phyloP scores from a whole-genome alignment of 2,329 filamentous ascomycete genomes.

The Mycosphaerella sp. region DNA sequence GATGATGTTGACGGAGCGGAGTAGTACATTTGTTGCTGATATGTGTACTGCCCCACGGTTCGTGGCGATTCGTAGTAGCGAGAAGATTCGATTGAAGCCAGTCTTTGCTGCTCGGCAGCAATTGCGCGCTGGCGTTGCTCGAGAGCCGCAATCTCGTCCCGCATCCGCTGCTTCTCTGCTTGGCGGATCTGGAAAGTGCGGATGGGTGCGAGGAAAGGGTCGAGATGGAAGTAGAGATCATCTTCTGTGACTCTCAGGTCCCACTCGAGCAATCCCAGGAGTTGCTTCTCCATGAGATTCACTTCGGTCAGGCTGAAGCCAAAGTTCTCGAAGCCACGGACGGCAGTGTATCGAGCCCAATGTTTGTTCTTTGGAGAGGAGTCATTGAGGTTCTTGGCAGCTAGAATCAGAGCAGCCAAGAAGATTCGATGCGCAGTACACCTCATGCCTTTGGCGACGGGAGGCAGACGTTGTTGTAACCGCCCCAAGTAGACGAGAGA shows the following conservation, averaged over 20 bases:
- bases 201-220: constrained; percentile 82
- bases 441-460: constrained; percentile 90
- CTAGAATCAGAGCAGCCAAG: constrained; percentile 73
- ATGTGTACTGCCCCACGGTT: constrained; percentile 27
- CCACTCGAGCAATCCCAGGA: constrained; percentile 92
- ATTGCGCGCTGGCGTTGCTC: constrained; percentile 33
- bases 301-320: constrained; percentile 93
- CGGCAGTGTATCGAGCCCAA: constrained; percentile 88
- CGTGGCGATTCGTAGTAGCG: constrained; percentile 35
- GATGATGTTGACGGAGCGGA: constrained; percentile 15
- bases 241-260: constrained; percentile 78
- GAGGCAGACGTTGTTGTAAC: constrained; percentile 76
- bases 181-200: constrained; percentile 53
- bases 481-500: constrained; percentile 88
- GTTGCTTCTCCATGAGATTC: constrained; percentile 99
- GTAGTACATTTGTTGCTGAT: constrained; percentile 27
- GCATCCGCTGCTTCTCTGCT: constrained; percentile 46
- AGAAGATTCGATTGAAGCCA: constrained; percentile 24
- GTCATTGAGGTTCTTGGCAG: constrained; percentile 98
- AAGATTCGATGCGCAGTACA: constrained; percentile 99
- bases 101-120: constrained; percentile 35
- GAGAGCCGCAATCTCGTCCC: constrained; percentile 34
- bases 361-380: constrained; percentile 99
- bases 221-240: constrained; percentile 80
- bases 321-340: constrained; percentile 67